Percentiles rank a stretch among this genome's conserved stretches.
Conservation (phyloP, 257 asterid genomes). For the Fraxinus excelsior region DNA sequence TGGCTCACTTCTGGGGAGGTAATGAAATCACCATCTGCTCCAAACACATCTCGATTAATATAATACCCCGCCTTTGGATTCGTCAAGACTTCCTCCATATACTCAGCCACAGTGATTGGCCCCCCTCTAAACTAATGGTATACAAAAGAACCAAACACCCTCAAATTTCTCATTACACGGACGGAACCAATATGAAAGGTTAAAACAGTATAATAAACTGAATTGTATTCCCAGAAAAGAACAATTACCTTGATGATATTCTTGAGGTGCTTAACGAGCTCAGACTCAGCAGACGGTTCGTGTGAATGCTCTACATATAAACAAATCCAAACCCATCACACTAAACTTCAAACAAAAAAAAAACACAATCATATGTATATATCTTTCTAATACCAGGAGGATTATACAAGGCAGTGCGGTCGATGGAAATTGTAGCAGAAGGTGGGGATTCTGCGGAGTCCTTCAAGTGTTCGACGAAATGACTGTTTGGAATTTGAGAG, state of each 20-base stretch:
- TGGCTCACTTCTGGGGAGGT: constrained; percentile 99
- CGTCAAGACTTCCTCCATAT: constrained; percentile 96
- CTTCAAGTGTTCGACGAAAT: constrained; percentile 68
- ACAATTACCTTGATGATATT: constrained; percentile 69
- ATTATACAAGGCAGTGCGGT: constrained; percentile 73
- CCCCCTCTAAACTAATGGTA: constrained; percentile 86
- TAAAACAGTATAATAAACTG: constrained; percentile 1
- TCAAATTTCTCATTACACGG: constrained; percentile 2
- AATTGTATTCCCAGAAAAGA: neutral
- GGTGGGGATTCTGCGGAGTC: constrained; percentile 40
- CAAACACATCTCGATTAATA: constrained; percentile 92
- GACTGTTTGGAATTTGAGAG: constrained; percentile 39
- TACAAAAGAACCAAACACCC: constrained; percentile 16
- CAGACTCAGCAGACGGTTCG: constrained; percentile 59
- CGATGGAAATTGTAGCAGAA: constrained; percentile 71
- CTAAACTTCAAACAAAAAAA: neutral
- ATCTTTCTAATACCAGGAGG: constrained; percentile 52
- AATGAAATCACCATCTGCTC: constrained; percentile 87
- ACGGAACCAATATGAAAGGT: neutral
- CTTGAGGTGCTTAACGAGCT: constrained; percentile 84
- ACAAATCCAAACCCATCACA: constrained; percentile 10
- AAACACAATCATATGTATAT: neutral
- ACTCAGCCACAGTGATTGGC: constrained; percentile 92
- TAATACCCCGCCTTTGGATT: constrained; percentile 90
- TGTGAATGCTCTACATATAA: constrained; percentile 75